These are phyloP conservation scores for Fusarium abutilonis DNA, from an alignment of 2,329 filamentous ascomycete species.

Conservation along the genomic window DNA sequence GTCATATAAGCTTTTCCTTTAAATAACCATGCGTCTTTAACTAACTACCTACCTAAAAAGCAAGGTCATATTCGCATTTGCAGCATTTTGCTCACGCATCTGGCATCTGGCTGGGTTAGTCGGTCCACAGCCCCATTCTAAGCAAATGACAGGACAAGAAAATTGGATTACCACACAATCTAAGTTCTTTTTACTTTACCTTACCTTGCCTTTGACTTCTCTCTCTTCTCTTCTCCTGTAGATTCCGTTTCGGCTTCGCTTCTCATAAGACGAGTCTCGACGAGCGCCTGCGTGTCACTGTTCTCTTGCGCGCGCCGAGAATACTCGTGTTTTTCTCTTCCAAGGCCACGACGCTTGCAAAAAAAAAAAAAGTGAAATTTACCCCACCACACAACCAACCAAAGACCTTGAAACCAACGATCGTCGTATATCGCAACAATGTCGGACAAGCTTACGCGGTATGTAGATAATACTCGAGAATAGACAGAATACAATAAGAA, in stretches of 20 bases:
- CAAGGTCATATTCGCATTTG: constrained; percentile 7
- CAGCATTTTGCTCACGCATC: constrained; percentile 6
- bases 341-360: constrained; percentile 18
- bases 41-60: not conserved
- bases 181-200: constrained; percentile 17
- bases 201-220: constrained; percentile 17
- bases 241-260: constrained; percentile 9
- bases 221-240: constrained; percentile 21
- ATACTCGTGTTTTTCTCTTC: constrained; percentile 9
- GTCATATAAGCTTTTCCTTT: constrained; percentile 5
- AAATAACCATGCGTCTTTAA: no score
- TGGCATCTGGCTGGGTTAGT: constrained; percentile 1
- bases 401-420: constrained; percentile 34
- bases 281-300: constrained; percentile 38
- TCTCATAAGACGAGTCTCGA: constrained; percentile 32
- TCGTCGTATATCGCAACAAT: constrained; percentile 62
- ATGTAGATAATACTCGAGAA: constrained; percentile 51
- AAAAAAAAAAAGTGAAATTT: constrained; percentile 1
- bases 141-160: constrained; percentile 34
- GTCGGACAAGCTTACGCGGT: constrained; percentile 96
- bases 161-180: constrained; percentile 39
- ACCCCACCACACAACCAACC: constrained; percentile 32
- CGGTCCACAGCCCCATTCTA: constrained; percentile 45
- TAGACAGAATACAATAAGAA: not conserved
- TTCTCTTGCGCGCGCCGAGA: constrained; percentile 38